Evolutionary conservation across 139 green algal genomes (phyloP), one percentile per base, ranked within the genome.

Genomic region (Microglena sp.): DNA sequence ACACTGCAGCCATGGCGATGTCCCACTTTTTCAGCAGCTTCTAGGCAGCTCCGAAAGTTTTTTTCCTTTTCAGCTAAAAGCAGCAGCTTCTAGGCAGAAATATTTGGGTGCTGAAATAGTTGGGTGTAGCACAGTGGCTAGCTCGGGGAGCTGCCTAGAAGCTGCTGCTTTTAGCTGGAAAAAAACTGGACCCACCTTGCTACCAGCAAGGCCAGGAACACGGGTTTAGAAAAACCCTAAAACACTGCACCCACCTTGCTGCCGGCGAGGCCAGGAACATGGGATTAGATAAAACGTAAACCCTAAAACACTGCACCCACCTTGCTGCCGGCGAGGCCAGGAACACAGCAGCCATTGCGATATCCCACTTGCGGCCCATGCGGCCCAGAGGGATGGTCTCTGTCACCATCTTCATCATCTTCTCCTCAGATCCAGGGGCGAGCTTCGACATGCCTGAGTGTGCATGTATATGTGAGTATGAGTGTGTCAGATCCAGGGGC

Each of bases 371-470:
- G 32, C 72, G 62, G 11, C 88, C 92, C 77, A 97, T 86, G 40
- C 74, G 64, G 2, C 80, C 79, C 36, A 97, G 59, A 0, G 90
- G 89, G 21, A 95, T 82, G 21, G 44, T 68, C 11, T 60, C 26
- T 2, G 34, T 53, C 1, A 87, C 59, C 36, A 83, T 11, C 22
- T 78, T 61, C 44, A 79, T 24, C 7, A 57, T 44, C 45, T 72
- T 2, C 24, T 66, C 35, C 30, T 79, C 67, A 30, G 75, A 73
- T 26, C 72, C 69, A 24, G 62, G 88, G 0, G 82, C 84, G 45
- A 97, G 83, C 76, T 98, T 97, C 15, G 77, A 62, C 80, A 97
- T 86, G 65, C 91, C 91, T 77, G 82, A 31, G 35, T n/a, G n/a
- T 27, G 11, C 30, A 33, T 61, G 54, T 18, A 46, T 8, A 29